These are phyloP conservation scores for Amaranthus cruentus DNA, from an alignment of 148 eudicot genomes.

Conservation along the genomic window DNA sequence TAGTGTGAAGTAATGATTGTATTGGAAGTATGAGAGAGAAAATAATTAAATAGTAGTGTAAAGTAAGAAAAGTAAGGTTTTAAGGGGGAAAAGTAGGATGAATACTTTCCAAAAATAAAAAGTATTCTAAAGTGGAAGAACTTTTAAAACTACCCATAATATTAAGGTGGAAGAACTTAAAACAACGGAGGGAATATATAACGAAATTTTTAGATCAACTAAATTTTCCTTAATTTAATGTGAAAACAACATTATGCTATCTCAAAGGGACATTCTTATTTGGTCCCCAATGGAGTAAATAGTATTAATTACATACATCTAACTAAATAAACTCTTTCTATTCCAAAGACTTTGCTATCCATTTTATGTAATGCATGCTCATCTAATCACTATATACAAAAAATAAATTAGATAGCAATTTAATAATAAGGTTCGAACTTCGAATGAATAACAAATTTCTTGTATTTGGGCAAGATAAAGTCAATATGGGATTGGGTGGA, in stretches of 20 bases:
- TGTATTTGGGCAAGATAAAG: constrained; percentile 21
- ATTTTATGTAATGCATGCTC: not conserved
- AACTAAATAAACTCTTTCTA: not conserved
- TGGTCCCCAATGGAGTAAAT: constrained; percentile 13
- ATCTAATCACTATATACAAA: not conserved
- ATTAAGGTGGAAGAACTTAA: too few species aligned
- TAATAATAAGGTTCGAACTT: not conserved
- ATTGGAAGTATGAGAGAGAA: too few species aligned
- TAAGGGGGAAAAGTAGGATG: too few species aligned
- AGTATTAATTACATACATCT: not conserved
- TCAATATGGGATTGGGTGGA: not conserved
- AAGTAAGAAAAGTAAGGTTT: too few species aligned
- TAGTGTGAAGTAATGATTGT: too few species aligned
- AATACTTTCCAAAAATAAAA: too few species aligned
- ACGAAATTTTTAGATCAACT: too few species aligned
- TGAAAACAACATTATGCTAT: constrained; percentile 10
- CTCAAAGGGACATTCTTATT: not conserved
- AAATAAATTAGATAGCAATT: not conserved
- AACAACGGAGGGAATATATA: too few species aligned
- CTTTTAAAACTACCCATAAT: too few species aligned
- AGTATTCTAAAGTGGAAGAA: too few species aligned
- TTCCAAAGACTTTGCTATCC: not conserved
- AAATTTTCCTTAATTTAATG: not conserved
- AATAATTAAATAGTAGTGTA: too few species aligned
- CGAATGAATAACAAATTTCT: constrained; percentile 21